These are phyloP conservation scores for Mucor circinelloides DNA, from an alignment of 371 early-diverging fungal species.

Conservation along the genomic window DNA sequence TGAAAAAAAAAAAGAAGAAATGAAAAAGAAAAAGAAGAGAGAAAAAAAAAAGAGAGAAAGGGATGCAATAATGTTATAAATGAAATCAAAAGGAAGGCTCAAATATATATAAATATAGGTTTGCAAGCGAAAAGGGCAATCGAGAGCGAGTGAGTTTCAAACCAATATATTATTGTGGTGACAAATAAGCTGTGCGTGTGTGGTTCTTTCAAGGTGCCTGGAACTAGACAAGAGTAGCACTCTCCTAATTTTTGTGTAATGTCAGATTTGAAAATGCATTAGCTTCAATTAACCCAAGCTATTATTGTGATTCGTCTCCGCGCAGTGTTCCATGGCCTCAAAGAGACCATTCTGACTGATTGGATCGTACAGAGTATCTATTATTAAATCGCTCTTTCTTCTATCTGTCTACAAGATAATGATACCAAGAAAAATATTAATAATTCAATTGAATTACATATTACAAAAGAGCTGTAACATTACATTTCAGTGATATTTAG, in stretches of 20 bases:
- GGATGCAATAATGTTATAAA: not conserved
- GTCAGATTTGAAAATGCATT: slow-evolving; percentile 4
- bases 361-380: not conserved
- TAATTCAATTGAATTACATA: not conserved
- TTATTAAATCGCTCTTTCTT: not conserved
- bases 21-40: slow-evolving; percentile 18
- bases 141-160: slow-evolving; percentile 22
- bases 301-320: not conserved
- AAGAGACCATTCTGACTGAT: not conserved
- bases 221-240: slow-evolving; percentile 13
- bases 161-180: slow-evolving; percentile 15
- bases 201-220: slow-evolving; percentile 25
- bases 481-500: not conserved
- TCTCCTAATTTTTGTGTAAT: slow-evolving; percentile 26
- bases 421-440: not conserved
- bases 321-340: not conserved
- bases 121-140: slow-evolving; percentile 19
- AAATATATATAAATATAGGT: slow-evolving; percentile 18
- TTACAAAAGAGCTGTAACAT: not conserved
- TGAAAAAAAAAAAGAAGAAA: slow-evolving; percentile 16
- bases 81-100: slow-evolving; percentile 3
- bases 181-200: slow-evolving; percentile 4
- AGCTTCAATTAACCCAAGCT: slow-evolving; percentile 11
- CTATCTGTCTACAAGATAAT: not conserved
- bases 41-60: slow-evolving; percentile 20